Evolutionary conservation across 2,329 filamentous ascomycete genomes (phyloP), one percentile per base, ranked within the genome.

Genomic region (Colletotrichum echinochloae): DNA sequence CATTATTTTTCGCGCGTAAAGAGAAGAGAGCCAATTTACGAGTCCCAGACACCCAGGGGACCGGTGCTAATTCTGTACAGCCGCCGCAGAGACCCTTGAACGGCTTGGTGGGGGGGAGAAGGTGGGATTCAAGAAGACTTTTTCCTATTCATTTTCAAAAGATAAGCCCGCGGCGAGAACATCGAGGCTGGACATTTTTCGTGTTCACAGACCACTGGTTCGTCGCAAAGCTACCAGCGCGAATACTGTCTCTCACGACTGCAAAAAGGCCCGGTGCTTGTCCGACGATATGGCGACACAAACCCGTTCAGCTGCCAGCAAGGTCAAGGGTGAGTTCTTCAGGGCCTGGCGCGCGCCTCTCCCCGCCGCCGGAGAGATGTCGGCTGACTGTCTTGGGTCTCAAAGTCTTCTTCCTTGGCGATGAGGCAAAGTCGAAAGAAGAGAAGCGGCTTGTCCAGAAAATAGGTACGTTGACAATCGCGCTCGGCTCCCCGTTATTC

Each of bases 401-500:
- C 8, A 20, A n/a, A 73, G 71, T 44, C 30, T 73, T 72, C 61
- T 73, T 73, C 71, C 71, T 73, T 2, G 71, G 71, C 16, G 69
- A 67, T 3, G 65, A 64, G 35, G 57, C 71, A 37, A 61, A 65
- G 14, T 59, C 49, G 6, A 74, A 64, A 55, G 78, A 79, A 6
- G 78, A 79, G n/a, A 73, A 73, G 3, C 72, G 72, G 5, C 74
- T 79, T 0, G 74, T 79, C 1, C 73, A 74, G 8, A 79, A 79
- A 57, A 60, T 79, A 23, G 77, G 78, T 78, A 62, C 5, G 48
- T 26, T 12, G 7, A 26, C n/a, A 5, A 59, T 0, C 8, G 11
- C 1, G 3, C 12, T 9, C 1, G 8, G 28, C 1, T 8, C 8
- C 1, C 6, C 0, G 2, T 18, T 1, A 1, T 1, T 0, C n/a